Evolutionary conservation across 2,329 filamentous ascomycete species (phyloP).

Genomic region (Colletotrichum liriopes): DNA sequence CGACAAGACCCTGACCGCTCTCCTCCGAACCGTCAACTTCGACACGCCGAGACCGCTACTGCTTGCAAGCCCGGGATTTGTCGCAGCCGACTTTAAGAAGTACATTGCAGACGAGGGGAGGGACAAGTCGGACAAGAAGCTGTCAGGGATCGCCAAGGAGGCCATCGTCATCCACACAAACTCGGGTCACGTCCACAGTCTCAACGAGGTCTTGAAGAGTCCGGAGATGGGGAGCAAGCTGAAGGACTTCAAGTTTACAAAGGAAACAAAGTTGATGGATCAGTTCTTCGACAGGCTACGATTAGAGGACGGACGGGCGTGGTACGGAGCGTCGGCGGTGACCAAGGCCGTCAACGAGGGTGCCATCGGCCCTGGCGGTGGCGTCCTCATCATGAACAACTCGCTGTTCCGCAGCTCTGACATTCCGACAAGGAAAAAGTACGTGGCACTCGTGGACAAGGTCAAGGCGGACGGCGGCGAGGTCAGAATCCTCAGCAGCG

Average conservation of each 20-base stretch:
- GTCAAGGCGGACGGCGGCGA: constrained; percentile 92
- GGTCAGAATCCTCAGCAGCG: constrained; percentile 88
- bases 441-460: constrained; percentile 88
- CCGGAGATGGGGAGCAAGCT: constrained; percentile 84
- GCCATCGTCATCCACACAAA: constrained; percentile 86
- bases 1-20: constrained; percentile 80
- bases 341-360: constrained; percentile 87
- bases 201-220: constrained; percentile 89
- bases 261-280: constrained; percentile 88
- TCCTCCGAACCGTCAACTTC: constrained; percentile 86
- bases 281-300: constrained; percentile 84
- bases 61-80: constrained; percentile 91
- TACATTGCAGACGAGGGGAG: constrained; percentile 76
- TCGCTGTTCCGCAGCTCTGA: constrained; percentile 88
- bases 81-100: constrained; percentile 84
- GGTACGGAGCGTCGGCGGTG: constrained; percentile 90
- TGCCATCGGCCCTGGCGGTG: constrained; percentile 89
- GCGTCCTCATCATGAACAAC: constrained; percentile 89
- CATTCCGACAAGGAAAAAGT: constrained; percentile 81
- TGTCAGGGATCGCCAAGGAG: constrained; percentile 74
- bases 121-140: constrained; percentile 75
- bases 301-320: constrained; percentile 88
- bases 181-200: constrained; percentile 87
- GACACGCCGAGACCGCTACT: constrained; percentile 79
- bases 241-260: constrained; percentile 89